Evolutionary conservation across 345 rosid genomes (phyloP).

Genomic region (Linum lewisii): DNA sequence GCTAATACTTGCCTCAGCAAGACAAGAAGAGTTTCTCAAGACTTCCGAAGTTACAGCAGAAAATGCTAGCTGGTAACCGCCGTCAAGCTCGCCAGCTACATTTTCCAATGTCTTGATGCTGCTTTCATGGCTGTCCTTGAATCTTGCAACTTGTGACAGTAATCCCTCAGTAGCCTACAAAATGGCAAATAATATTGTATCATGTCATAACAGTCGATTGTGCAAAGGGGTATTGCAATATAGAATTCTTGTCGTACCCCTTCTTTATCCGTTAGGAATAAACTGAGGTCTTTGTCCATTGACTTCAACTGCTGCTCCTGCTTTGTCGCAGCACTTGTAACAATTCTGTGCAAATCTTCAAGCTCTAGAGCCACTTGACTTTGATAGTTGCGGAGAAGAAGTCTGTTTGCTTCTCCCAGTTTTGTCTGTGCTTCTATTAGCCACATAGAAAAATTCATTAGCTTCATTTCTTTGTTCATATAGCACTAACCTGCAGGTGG

Average conservation of each 20-base stretch:
- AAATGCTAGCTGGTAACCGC: not conserved
- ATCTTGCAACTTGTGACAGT: not conserved
- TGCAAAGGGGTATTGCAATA: not conserved
- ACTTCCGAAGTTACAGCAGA: not conserved
- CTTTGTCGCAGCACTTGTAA: not conserved
- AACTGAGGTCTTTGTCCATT: conserved; percentile 4
- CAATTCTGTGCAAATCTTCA: conserved; percentile 1
- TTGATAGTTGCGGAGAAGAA: not conserved
- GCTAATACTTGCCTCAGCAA: not conserved
- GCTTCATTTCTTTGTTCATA: not conserved
- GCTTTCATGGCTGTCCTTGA: not conserved
- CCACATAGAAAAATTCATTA: not conserved
- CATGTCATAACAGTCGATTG: not conserved
- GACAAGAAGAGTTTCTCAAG: not conserved
- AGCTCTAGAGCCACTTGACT: conserved; percentile 2
- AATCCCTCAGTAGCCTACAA: conserved; percentile 6
- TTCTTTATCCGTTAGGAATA: not conserved
- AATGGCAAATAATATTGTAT: not conserved
- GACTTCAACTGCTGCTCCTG: conserved; percentile 4
- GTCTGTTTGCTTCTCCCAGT: conserved; percentile 5
- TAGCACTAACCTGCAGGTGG: not conserved
- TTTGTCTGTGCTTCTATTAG: not conserved
- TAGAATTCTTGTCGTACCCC: not conserved
- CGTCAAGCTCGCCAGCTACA: not conserved
- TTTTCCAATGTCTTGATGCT: conserved; percentile 1